phyloP scores from a whole-genome alignment of 768 basidiomycete species.

The Rhizopogon vinicolor region DNA sequence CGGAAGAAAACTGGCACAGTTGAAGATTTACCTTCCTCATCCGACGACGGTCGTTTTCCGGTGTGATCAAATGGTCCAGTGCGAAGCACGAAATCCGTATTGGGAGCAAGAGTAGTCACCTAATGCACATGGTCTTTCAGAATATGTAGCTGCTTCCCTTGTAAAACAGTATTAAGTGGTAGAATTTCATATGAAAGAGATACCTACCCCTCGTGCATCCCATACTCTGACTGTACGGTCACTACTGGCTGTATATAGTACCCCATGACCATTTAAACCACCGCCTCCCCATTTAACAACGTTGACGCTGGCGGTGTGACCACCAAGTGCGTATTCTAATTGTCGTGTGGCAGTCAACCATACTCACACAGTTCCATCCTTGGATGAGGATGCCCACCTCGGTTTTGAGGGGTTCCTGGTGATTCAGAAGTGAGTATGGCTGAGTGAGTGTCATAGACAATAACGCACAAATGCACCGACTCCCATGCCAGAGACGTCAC shows the following conservation, averaged over 20 bases:
- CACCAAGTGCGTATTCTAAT: slow-evolving; percentile 82
- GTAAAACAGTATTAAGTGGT: slow-evolving; percentile 4
- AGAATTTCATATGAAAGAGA: slow-evolving; percentile 1
- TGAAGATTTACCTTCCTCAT: slow-evolving; percentile 68
- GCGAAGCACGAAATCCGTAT: slow-evolving; percentile 91
- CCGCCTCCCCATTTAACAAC: slow-evolving; percentile 96
- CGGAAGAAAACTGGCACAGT: background rate
- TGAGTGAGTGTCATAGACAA: slow-evolving; percentile 1
- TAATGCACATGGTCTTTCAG: slow-evolving; percentile 97
- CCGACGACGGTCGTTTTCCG: slow-evolving; percentile 69
- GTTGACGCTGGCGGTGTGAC: slow-evolving; percentile 92
- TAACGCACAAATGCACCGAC: slow-evolving; percentile 81
- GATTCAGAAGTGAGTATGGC: slow-evolving; percentile 1
- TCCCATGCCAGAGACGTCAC: slow-evolving; percentile 95
- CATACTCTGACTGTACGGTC: slow-evolving; percentile 94
- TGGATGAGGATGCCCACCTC: slow-evolving; percentile 90
- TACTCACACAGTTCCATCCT: slow-evolving; percentile 93
- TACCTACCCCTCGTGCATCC: slow-evolving; percentile 73
- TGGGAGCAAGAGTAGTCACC: slow-evolving; percentile 95
- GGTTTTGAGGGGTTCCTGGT: slow-evolving; percentile 71
- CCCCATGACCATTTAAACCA: slow-evolving; percentile 55
- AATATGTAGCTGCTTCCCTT: slow-evolving; percentile 82
- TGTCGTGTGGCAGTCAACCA: slow-evolving; percentile 77
- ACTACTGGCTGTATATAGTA: slow-evolving; percentile 92
- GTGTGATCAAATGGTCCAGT: slow-evolving; percentile 95